Evolutionary conservation across 257 asterid species (phyloP).

Genomic region (Solanum sitiens): DNA sequence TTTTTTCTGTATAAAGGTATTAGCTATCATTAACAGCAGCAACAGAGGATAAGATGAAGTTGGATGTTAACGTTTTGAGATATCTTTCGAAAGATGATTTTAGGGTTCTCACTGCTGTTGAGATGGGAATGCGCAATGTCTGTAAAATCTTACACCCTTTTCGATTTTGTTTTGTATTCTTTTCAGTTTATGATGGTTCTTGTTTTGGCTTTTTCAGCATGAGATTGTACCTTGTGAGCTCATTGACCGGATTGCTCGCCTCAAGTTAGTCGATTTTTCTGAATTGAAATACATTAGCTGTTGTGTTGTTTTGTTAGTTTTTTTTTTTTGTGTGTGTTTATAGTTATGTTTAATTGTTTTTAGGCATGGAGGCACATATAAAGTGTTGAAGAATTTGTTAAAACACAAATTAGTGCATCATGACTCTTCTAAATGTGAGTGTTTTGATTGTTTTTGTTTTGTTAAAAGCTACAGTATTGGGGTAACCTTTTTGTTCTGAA

Average conservation of each 20-base stretch:
- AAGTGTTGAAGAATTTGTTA: slow-evolving; percentile 91
- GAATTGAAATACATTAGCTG: background rate
- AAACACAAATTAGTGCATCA: slow-evolving; percentile 95
- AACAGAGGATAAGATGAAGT: slow-evolving; percentile 42
- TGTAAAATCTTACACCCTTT: background rate
- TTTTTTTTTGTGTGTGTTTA: background rate
- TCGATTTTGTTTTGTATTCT: background rate
- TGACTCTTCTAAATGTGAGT: slow-evolving; percentile 87
- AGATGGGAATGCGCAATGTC: slow-evolving; percentile 97
- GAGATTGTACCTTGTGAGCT: slow-evolving; percentile 87
- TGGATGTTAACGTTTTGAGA: slow-evolving; percentile 72
- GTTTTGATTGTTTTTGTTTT: background rate
- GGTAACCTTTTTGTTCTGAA: background rate
- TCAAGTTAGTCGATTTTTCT: slow-evolving; percentile 35
- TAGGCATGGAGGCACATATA: slow-evolving; percentile 97
- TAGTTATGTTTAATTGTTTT: background rate
- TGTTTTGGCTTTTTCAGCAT: slow-evolving; percentile 34
- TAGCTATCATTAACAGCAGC: background rate
- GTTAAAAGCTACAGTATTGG: background rate
- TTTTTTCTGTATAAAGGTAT: background rate
- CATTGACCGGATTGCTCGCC: slow-evolving; percentile 68
- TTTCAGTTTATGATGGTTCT: background rate
- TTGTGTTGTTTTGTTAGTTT: background rate
- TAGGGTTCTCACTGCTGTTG: slow-evolving; percentile 92
- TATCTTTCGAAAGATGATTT: slow-evolving; percentile 87